Conservation (phyloP, 2,329 filamentous ascomycete genomes). For the Aureobasidium sp. region DNA sequence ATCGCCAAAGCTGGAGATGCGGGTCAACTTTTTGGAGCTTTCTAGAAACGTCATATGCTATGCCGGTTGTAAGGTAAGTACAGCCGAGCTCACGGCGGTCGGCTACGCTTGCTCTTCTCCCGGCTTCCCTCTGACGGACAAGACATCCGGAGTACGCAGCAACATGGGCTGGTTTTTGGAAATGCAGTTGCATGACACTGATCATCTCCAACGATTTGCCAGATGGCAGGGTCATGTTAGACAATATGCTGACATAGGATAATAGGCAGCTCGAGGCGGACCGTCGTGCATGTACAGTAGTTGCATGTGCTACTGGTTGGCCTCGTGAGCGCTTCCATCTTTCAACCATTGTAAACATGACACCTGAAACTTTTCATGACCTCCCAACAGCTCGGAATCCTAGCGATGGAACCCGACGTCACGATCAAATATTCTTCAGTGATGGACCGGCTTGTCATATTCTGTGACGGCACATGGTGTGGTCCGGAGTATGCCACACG, state of each 20-base stretch:
- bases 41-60: conserved; percentile 11
- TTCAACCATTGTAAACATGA: too few relatives aligned
- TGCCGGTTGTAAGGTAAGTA: neutral
- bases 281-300: conserved; percentile 6
- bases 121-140: too few relatives aligned
- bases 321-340: too few relatives aligned
- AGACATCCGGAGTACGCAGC: too few relatives aligned
- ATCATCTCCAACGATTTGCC: neutral
- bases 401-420: neutral
- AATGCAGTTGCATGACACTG: too few relatives aligned
- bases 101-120: neutral
- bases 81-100: neutral
- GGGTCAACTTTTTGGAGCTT: conserved; percentile 16
- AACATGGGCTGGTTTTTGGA: too few relatives aligned
- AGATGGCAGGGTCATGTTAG: neutral
- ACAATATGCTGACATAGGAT: too few relatives aligned
- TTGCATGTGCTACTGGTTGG: too few relatives aligned
- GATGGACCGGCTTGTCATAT: neutral
- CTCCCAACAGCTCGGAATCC: neutral
- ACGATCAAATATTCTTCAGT: neutral
- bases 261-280: neutral
- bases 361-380: too few relatives aligned
- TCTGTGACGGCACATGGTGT: conserved; percentile 21
- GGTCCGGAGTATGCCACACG: conserved; percentile 30
- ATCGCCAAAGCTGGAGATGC: conserved; percentile 10